A percentile compares a stretch with the other conserved stretches of the same genome.
These are phyloP conservation scores for Saposhnikovia divaricata DNA, from an alignment of 129 eudicot species.

Conservation along the genomic window DNA sequence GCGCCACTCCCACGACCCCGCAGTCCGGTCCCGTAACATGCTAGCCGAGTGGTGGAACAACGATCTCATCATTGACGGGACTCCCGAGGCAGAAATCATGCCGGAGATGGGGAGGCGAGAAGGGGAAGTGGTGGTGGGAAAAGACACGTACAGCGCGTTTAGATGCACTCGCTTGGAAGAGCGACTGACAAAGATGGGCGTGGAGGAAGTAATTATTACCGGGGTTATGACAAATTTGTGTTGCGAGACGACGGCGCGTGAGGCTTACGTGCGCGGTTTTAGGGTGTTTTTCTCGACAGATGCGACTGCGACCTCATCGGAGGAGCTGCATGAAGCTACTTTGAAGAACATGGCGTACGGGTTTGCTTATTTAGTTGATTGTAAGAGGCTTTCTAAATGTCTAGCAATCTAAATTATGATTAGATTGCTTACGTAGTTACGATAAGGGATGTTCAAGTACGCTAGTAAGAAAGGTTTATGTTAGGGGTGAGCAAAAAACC, in stretches of 20 bases:
- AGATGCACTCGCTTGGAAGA: conserved; percentile 64
- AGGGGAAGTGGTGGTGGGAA: conserved; percentile 47
- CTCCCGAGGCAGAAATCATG: conserved; percentile 50
- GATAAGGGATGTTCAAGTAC: too few relatives aligned
- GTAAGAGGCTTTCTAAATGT: conserved; percentile 30
- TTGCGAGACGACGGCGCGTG: conserved; percentile 90
- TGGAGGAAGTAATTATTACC: conserved; percentile 72
- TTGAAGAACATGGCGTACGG: conserved; percentile 86
- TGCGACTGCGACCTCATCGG: conserved; percentile 58
- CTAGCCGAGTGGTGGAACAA: conserved; percentile 82
- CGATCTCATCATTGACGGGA: conserved; percentile 69
- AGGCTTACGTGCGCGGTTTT: conserved; percentile 79
- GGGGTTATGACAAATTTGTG: conserved; percentile 97
- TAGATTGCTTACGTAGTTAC: not conserved
- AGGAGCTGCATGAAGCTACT: conserved; percentile 62
- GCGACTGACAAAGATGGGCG: conserved; percentile 56
- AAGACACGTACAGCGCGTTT: conserved; percentile 78
- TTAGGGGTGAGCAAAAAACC: too few relatives aligned
- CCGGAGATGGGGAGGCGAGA: conserved; percentile 35
- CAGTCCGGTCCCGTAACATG: conserved; percentile 40
- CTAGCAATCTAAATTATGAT: conserved; percentile 20
- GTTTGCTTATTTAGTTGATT: conserved; percentile 80
- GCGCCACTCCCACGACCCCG: conserved; percentile 88
- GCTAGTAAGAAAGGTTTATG: too few relatives aligned
- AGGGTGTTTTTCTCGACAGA: conserved; percentile 86